These are phyloP conservation scores for Amanita phalloides DNA, from an alignment of 768 basidiomycete species.

Conservation along the genomic window DNA sequence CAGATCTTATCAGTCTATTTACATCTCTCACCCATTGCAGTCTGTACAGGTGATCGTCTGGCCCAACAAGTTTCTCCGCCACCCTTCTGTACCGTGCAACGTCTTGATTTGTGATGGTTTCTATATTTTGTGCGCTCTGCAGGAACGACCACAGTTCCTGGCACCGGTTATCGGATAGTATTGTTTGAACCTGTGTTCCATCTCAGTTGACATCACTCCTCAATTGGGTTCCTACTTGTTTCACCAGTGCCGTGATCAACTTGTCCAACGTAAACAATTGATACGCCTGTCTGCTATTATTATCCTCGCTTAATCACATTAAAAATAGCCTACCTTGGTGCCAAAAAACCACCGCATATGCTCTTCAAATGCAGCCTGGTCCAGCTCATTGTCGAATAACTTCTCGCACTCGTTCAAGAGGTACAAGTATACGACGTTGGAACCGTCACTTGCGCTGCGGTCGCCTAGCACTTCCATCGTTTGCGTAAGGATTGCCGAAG, in stretches of 20 bases:
- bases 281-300: constrained; percentile 55
- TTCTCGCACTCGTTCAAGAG: constrained; percentile 87
- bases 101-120: constrained; percentile 47
- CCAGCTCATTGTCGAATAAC: constrained; percentile 88
- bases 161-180: constrained; percentile 74
- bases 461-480: constrained; percentile 52
- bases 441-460: constrained; percentile 30
- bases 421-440: constrained; percentile 78
- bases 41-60: constrained; percentile 69
- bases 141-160: constrained; percentile 78
- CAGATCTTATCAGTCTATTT: constrained; percentile 6
- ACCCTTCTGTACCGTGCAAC: constrained; percentile 70
- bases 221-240: constrained; percentile 54
- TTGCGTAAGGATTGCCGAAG: constrained; percentile 56
- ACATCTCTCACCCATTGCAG: constrained; percentile 60
- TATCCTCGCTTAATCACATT: constrained; percentile 4
- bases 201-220: not conserved
- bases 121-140: constrained; percentile 47
- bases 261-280: constrained; percentile 92
- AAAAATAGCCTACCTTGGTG: constrained; percentile 46
- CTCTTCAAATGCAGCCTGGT: constrained; percentile 89
- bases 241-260: constrained; percentile 77
- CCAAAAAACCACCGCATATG: constrained; percentile 93
- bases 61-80: constrained; percentile 65
- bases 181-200: constrained; percentile 64